These are phyloP conservation scores for Vairimorpha necatrix DNA, from an alignment of 371 early-diverging fungal species.

Conservation along the genomic window DNA sequence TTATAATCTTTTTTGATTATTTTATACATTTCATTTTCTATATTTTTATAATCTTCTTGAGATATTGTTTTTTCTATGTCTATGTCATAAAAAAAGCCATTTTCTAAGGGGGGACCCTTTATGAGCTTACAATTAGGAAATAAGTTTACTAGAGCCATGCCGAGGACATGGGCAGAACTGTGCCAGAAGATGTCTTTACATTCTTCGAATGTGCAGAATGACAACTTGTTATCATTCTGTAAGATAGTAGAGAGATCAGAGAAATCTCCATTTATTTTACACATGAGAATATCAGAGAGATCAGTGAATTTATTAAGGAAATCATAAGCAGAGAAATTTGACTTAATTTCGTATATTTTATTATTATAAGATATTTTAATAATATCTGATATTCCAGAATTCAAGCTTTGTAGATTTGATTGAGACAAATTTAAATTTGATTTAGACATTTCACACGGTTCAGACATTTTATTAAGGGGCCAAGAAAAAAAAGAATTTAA, in stretches of 20 bases:
- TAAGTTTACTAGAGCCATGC: slow-evolving; percentile 71
- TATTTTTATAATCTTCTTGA: slow-evolving; percentile 73
- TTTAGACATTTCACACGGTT: too few relatives aligned
- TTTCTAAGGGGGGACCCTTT: slow-evolving; percentile 92
- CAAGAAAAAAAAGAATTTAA: too few relatives aligned
- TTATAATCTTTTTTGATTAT: slow-evolving; percentile 87
- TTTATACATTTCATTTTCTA: slow-evolving; percentile 75
- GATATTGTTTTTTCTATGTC: slow-evolving; percentile 69
- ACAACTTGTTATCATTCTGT: slow-evolving; percentile 72
- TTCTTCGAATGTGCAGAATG: slow-evolving; percentile 86
- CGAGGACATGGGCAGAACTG: slow-evolving; percentile 96
- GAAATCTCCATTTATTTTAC: slow-evolving; percentile 72
- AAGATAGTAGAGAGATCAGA: slow-evolving; percentile 84
- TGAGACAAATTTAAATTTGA: too few relatives aligned
- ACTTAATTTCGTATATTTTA: not conserved
- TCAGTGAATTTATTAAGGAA: slow-evolving; percentile 25
- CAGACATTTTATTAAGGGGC: too few relatives aligned
- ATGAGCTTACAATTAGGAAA: slow-evolving; percentile 84
- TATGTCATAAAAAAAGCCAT: slow-evolving; percentile 99
- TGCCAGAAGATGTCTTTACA: slow-evolving; percentile 94
- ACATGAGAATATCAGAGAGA: slow-evolving; percentile 48
- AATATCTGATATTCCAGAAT: too few relatives aligned
- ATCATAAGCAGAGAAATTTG: slow-evolving; percentile 43
- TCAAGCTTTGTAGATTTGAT: too few relatives aligned
- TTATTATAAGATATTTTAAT: slow-evolving; percentile 21